Conservation (phyloP, 192 early-diverging fungal species). For the Ramicandelaber brevisporus region DNA sequence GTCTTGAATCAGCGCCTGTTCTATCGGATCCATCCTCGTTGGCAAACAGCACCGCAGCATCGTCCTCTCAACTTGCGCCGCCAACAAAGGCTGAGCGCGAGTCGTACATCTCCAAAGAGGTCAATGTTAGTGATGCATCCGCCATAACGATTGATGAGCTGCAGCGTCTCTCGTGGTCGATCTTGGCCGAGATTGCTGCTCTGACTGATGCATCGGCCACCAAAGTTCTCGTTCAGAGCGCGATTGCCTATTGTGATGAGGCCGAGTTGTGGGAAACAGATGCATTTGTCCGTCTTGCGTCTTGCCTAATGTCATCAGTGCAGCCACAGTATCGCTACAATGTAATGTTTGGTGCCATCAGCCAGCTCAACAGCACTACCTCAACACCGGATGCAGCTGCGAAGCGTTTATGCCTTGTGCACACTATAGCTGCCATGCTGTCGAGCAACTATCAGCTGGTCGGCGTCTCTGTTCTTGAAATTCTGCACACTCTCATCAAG, state of each 20-base stretch:
- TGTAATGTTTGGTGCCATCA: no score
- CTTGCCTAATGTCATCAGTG: constrained; percentile 1
- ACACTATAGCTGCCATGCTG: background rate
- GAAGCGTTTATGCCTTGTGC: constrained; percentile 1
- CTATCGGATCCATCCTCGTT: no score
- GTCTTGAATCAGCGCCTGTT: no score
- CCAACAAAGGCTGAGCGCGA: constrained; percentile 2
- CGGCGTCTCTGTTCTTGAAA: constrained; percentile 2
- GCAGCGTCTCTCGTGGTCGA: constrained; percentile 1
- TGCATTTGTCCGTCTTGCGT: background rate
- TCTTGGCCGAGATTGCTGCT: constrained; percentile 1
- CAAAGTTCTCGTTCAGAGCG: background rate
- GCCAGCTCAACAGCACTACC: no score
- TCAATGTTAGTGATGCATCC: no score
- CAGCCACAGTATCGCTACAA: constrained; percentile 5
- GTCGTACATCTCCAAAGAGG: background rate
- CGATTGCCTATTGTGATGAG: background rate
- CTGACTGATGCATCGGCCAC: background rate
- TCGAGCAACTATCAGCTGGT: background rate
- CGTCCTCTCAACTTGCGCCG: no score
- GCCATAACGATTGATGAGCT: background rate
- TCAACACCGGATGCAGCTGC: no score
- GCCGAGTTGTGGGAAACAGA: background rate
- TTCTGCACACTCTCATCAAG: constrained; percentile 1
- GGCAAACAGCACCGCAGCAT: no score